Conservation (phyloP, 202 grass and related monocot genomes). For the Schoenoplectus tabernaemontani region DNA sequence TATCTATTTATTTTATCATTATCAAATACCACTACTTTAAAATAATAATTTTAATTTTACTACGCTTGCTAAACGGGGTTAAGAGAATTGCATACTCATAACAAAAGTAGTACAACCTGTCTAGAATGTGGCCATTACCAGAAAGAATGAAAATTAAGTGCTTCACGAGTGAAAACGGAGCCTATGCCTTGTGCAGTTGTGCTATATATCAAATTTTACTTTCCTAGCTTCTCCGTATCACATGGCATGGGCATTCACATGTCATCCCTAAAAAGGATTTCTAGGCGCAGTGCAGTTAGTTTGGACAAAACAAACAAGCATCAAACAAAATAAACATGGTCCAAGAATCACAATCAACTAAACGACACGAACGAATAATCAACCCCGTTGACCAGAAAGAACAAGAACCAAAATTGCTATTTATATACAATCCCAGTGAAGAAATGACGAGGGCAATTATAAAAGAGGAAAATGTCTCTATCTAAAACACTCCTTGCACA, state of each 20-base stretch:
- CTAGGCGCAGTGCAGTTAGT: background rate
- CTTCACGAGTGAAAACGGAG: conserved; percentile 1
- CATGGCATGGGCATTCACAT: background rate
- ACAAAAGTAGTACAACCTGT: too few species aligned
- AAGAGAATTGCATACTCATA: too few species aligned
- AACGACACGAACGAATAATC: background rate
- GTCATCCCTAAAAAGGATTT: background rate
- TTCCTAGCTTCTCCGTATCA: background rate
- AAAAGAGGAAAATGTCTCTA: background rate
- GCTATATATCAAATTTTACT: background rate
- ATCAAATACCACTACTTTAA: too few species aligned
- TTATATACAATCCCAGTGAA: background rate
- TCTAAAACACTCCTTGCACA: background rate
- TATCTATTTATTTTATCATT: too few species aligned
- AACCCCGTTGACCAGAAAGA: background rate
- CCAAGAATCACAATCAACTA: background rate
- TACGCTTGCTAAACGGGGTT: too few species aligned
- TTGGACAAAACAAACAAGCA: background rate
- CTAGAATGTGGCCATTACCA: too few species aligned
- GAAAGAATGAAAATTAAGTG: background rate
- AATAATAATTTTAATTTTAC: too few species aligned
- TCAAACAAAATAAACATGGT: conserved; percentile 6
- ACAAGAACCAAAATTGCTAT: background rate
- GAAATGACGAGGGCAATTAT: background rate
- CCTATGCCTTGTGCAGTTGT: background rate